phyloP scores from a whole-genome alignment of 352 stramenopile genomes.

The Sclerospora graminicola region DNA sequence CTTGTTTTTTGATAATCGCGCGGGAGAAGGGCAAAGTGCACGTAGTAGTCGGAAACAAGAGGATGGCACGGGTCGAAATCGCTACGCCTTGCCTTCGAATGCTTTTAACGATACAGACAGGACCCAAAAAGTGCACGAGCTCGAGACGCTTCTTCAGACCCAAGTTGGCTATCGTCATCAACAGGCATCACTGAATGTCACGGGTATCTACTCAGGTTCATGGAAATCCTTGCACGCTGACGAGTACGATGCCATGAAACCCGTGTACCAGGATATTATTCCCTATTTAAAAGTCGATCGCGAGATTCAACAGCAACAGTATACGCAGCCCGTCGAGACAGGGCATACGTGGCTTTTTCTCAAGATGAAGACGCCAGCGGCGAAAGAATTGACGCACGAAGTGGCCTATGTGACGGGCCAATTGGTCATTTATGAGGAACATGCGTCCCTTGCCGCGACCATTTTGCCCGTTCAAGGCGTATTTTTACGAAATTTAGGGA shows the following conservation, averaged over 20 bases:
- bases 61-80: slow-evolving; percentile 17
- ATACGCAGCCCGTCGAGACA: slow-evolving; percentile 56
- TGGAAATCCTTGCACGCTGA: slow-evolving; percentile 49
- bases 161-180: slow-evolving; percentile 37
- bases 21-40: slow-evolving; percentile 18
- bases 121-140: slow-evolving; percentile 30
- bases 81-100: slow-evolving; percentile 32
- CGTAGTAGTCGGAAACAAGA: slow-evolving; percentile 2
- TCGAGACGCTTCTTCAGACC: slow-evolving; percentile 36
- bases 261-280: slow-evolving; percentile 56
- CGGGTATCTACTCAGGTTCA: slow-evolving; percentile 70
- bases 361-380: slow-evolving; percentile 66
- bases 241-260: slow-evolving; percentile 49
- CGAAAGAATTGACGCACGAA: slow-evolving; percentile 55
- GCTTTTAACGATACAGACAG: slow-evolving; percentile 59
- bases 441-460: slow-evolving; percentile 62
- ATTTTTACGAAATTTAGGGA: slow-evolving; percentile 59
- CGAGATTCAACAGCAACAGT: slow-evolving; percentile 69
- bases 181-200: slow-evolving; percentile 46
- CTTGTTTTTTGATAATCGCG: slow-evolving; percentile 77
- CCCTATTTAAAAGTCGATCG: slow-evolving; percentile 66
- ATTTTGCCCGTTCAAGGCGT: slow-evolving; percentile 79
- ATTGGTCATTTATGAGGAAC: slow-evolving; percentile 76
- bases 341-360: slow-evolving; percentile 73
- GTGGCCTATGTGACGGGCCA: slow-evolving; percentile 73